Conservation (phyloP, 2,329 filamentous ascomycete genomes). For the Whalleya microplaca region DNA sequence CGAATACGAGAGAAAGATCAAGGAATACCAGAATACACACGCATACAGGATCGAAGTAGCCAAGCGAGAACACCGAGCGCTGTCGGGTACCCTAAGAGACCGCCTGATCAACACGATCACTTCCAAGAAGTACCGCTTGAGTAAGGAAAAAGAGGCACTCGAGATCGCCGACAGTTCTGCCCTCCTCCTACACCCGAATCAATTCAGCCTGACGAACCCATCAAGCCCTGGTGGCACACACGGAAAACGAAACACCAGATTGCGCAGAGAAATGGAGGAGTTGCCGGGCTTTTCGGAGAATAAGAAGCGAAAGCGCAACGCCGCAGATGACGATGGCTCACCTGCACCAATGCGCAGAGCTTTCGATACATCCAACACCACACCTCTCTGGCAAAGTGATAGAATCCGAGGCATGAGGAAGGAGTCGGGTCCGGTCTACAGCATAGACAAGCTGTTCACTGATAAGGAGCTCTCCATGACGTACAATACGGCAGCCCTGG, state of each 20-base stretch:
- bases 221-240: slow-evolving; percentile 66
- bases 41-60: slow-evolving; percentile 66
- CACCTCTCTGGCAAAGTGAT: slow-evolving; percentile 66
- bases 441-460: slow-evolving; percentile 71
- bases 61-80: slow-evolving; percentile 61
- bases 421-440: slow-evolving; percentile 64
- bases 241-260: slow-evolving; percentile 64
- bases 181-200: slow-evolving; percentile 67
- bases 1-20: slow-evolving; percentile 65
- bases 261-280: slow-evolving; percentile 65
- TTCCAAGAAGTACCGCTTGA: slow-evolving; percentile 66
- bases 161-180: slow-evolving; percentile 70
- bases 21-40: slow-evolving; percentile 62
- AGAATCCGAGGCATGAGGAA: slow-evolving; percentile 57
- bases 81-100: slow-evolving; percentile 65
- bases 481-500: slow-evolving; percentile 65
- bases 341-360: slow-evolving; percentile 60
- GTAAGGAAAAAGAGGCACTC: slow-evolving; percentile 68
- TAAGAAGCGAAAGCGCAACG: slow-evolving; percentile 67
- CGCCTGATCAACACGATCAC: slow-evolving; percentile 69
- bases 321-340: slow-evolving; percentile 63
- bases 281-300: slow-evolving; percentile 56
- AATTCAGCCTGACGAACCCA: slow-evolving; percentile 68
- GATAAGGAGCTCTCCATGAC: slow-evolving; percentile 70
- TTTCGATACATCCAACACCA: slow-evolving; percentile 60